Evolutionary conservation across 2,329 filamentous ascomycete genomes (phyloP).

Genomic region (Beauveria brongniartii): DNA sequence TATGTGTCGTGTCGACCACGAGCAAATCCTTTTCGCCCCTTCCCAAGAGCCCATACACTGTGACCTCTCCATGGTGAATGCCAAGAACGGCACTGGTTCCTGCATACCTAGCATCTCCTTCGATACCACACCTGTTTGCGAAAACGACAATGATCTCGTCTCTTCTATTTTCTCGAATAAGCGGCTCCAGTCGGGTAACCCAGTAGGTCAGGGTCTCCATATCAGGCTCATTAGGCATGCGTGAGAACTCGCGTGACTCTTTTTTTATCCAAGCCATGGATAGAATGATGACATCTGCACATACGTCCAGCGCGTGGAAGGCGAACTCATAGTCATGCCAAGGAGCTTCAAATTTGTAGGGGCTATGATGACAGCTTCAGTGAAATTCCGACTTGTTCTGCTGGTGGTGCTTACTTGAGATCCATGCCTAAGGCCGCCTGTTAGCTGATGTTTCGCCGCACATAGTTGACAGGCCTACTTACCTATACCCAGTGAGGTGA

Average conservation of each 20-base stretch:
- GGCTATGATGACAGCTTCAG: neutral
- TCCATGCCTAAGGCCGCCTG: slow-evolving; percentile 33
- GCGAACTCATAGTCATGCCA: slow-evolving; percentile 27
- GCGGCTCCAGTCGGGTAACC: slow-evolving; percentile 61
- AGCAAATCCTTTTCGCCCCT: slow-evolving; percentile 61
- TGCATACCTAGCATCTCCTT: slow-evolving; percentile 60
- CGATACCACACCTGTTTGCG: slow-evolving; percentile 61
- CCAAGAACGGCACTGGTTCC: slow-evolving; percentile 67
- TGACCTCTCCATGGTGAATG: slow-evolving; percentile 56
- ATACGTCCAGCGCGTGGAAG: slow-evolving; percentile 46
- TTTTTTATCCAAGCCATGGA: slow-evolving; percentile 71
- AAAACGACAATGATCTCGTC: slow-evolving; percentile 62
- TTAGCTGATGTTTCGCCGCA: too few species aligned
- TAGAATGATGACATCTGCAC: slow-evolving; percentile 57
- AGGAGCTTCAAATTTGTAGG: slow-evolving; percentile 12
- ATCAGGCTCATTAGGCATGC: slow-evolving; percentile 51
- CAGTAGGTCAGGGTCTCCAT: slow-evolving; percentile 69
- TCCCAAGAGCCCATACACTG: slow-evolving; percentile 61
- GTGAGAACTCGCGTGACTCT: slow-evolving; percentile 37
- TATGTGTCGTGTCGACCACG: slow-evolving; percentile 51
- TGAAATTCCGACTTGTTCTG: too few species aligned
- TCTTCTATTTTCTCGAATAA: slow-evolving; percentile 41
- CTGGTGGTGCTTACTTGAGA: slow-evolving; percentile 33
- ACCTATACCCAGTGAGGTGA: slow-evolving; percentile 44
- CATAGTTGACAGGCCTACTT: too few species aligned